These are phyloP conservation scores for Calocybe indica DNA, from an alignment of 768 basidiomycete genomes.

Conservation along the genomic window DNA sequence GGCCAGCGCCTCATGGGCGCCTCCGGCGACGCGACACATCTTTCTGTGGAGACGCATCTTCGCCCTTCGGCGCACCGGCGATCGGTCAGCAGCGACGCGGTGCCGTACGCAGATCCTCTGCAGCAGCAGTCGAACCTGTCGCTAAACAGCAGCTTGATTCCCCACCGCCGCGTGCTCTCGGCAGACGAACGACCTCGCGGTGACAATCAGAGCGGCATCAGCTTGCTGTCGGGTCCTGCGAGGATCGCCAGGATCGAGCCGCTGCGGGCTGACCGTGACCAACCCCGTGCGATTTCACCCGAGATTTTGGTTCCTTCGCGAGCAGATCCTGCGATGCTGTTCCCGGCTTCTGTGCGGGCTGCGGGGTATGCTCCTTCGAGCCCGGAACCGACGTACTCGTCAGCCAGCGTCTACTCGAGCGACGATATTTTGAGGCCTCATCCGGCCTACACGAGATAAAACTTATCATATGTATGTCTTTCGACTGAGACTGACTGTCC, in stretches of 20 bases:
- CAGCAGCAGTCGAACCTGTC: constrained; percentile 3
- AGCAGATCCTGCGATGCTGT: constrained; percentile 23
- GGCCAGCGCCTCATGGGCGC: no score
- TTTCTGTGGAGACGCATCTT: no score
- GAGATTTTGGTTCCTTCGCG: constrained; percentile 16
- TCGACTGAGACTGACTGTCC: no score
- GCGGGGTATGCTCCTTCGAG: constrained; percentile 19
- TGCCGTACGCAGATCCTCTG: constrained; percentile 6
- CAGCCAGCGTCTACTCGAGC: constrained; percentile 1
- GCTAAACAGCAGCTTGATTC: constrained; percentile 5
- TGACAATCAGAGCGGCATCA: constrained; percentile 5
- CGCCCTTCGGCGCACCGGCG: no score
- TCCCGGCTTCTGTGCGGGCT: constrained; percentile 30
- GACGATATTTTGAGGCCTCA: no score
- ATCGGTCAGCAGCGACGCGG: constrained; percentile 1
- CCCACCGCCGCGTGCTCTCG: constrained; percentile 9
- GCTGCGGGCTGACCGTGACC: neutral
- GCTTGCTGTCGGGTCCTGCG: neutral
- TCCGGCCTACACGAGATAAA: no score
- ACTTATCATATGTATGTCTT: no score
- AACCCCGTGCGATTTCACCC: constrained; percentile 13
- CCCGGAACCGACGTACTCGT: constrained; percentile 1
- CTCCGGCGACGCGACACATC: no score
- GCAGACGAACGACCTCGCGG: constrained; percentile 11
- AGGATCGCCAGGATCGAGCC: no score